Conservation (phyloP, 306 rosid genomes). For the Gillenia trifoliata region DNA sequence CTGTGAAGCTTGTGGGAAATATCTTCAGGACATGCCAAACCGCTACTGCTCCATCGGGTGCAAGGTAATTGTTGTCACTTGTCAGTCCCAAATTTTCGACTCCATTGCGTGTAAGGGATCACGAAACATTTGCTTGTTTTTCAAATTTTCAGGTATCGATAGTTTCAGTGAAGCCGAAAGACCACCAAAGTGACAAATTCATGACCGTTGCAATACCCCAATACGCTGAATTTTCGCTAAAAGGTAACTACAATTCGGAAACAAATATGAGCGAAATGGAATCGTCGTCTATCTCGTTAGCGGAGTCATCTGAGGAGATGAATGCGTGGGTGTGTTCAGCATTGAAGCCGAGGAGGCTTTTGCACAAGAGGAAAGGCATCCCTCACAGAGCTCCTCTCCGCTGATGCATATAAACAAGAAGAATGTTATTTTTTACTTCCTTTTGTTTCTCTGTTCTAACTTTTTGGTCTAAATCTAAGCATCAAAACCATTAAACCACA, state of each 20-base stretch:
- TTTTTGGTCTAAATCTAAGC: constrained; percentile 21
- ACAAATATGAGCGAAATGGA: constrained; percentile 45
- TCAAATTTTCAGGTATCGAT: constrained; percentile 21
- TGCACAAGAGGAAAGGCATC: constrained; percentile 68
- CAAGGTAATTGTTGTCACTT: constrained; percentile 50
- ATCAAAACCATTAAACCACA: constrained; percentile 13
- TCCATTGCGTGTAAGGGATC: background rate
- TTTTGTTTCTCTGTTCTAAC: constrained; percentile 16
- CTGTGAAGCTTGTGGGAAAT: constrained; percentile 85
- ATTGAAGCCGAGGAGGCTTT: constrained; percentile 62
- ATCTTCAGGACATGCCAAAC: constrained; percentile 75
- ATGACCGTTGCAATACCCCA: constrained; percentile 29
- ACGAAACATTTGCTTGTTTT: background rate
- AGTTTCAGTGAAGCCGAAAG: constrained; percentile 37
- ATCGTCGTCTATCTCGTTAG: constrained; percentile 60
- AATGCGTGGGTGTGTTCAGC: constrained; percentile 32
- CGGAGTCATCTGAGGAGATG: constrained; percentile 69
- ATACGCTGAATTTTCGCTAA: constrained; percentile 33
- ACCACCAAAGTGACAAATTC: constrained; percentile 24
- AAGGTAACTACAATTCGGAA: constrained; percentile 46
- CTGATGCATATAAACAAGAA: constrained; percentile 22
- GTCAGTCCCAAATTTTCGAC: constrained; percentile 2
- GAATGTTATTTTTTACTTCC: constrained; percentile 15
- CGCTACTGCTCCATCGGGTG: constrained; percentile 88
- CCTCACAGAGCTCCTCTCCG: constrained; percentile 65